Evolutionary conservation across 345 rosid genomes (phyloP).

Genomic region (thale cress (Arabidopsis thaliana)): TAIR10.1 NC_003071.7:10115501-10116000

Average conservation of each 20-base stretch:
- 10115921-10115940: background rate
- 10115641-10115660: constrained; percentile 48
- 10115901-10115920: background rate
- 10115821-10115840: constrained; percentile 20
- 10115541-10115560: constrained; percentile 4
- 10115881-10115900: background rate
- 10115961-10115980: background rate
- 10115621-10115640: constrained; percentile 53
- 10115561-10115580: background rate
- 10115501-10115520: constrained; percentile 52
- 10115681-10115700: constrained; percentile 27
- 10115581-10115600: constrained; percentile 32
- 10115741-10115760: constrained; percentile 31
- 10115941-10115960: background rate
- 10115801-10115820: constrained; percentile 32
- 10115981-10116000: background rate
- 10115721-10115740: constrained; percentile 18
- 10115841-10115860: background rate
- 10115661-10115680: constrained; percentile 42
- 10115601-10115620: constrained; percentile 63
- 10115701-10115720: constrained; percentile 39
- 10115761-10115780: constrained; percentile 37
- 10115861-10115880: background rate
- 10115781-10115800: constrained; percentile 22
- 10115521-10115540: constrained; percentile 34